Evolutionary conservation across 2,329 filamentous ascomycete species (phyloP).

Genomic region (Ascosphaera aggregata): DNA sequence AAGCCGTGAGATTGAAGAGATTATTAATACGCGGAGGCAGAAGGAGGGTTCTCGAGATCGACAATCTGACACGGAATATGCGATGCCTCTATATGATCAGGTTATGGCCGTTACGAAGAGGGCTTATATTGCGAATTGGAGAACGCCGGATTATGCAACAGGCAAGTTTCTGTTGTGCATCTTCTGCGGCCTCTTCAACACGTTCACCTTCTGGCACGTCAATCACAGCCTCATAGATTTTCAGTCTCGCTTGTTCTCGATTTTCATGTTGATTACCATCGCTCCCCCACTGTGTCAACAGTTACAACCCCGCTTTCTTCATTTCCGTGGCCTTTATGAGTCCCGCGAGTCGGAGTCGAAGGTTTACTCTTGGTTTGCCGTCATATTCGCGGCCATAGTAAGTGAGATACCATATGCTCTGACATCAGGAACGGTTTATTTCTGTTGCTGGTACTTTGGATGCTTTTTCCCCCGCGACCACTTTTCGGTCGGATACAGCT

Average conservation of each 20-base stretch:
- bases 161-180: constrained; percentile 40
- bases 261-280: constrained; percentile 58
- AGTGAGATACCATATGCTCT: constrained; percentile 49
- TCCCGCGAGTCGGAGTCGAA: constrained; percentile 53
- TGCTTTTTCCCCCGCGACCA: constrained; percentile 29
- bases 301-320: constrained; percentile 47
- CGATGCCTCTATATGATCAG: constrained; percentile 34
- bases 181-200: constrained; percentile 42
- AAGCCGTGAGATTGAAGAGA: constrained; percentile 27
- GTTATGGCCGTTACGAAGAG: constrained; percentile 30
- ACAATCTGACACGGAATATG: constrained; percentile 26
- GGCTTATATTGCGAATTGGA: constrained; percentile 40
- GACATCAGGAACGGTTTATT: constrained; percentile 41
- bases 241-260: constrained; percentile 48
- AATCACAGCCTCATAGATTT: constrained; percentile 35
- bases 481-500: constrained; percentile 37
- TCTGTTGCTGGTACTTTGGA: constrained; percentile 36
- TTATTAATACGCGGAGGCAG: constrained; percentile 24
- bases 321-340: constrained; percentile 42
- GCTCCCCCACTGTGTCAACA: constrained; percentile 54
- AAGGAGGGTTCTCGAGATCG: constrained; percentile 4
- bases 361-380: constrained; percentile 56
- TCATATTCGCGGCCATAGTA: constrained; percentile 39
- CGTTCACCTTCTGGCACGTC: constrained; percentile 45
- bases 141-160: constrained; percentile 35